Base-by-base conservation (phyloP, 148 eudicot species). In the Suaeda aralocaspica region DNA sequence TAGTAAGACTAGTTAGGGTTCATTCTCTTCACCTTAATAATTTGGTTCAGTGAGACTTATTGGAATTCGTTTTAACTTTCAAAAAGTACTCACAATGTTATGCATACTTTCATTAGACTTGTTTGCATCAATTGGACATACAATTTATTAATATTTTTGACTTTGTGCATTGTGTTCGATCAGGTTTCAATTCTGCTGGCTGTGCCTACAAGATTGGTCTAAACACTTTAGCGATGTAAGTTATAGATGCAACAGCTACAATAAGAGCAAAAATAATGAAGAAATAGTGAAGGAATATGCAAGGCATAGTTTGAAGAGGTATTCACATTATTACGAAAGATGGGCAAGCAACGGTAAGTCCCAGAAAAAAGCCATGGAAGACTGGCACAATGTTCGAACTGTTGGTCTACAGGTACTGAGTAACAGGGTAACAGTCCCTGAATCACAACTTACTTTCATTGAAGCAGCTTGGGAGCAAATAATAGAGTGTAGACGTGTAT, bases 401-500 rank as follows among this genome's bases (percentile, higher is more conserved):
- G 66, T 70, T 49, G 74, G 83, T 77, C 79, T 86, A 31, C 75
- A 77, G 70, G 71, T 61, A 67, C 84, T 89, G 12, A 81, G 94
- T 67, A 84, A 89, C 48, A 76, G 63, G 53, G 79, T 76, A 58
- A 70, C 66, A 34, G 72, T 74, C 57, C 84, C 90, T 9, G 84
- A 76, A 67, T 49, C 84, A 8, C 83, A 79, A 18, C 83, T 91
- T 28, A 78, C 80, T 56, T 91, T 91, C 75, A 78, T 91, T 24
- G 28, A 77, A 36, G 88, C 82, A 50, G 97, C 88, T n/a, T 89
- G 97, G 92, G 67, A 67, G 33, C 88, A 87, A 84, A 85, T 89
- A 18, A 73, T 85, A 51, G 89, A 87, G 69, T 85, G 92, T 71
- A 78, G 96, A 67, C 77, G 86, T 63, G 88, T 87, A 11, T 67